Evolutionary conservation across 2,329 filamentous ascomycete genomes (phyloP).

Genomic region (Fusarium avenaceum): DNA sequence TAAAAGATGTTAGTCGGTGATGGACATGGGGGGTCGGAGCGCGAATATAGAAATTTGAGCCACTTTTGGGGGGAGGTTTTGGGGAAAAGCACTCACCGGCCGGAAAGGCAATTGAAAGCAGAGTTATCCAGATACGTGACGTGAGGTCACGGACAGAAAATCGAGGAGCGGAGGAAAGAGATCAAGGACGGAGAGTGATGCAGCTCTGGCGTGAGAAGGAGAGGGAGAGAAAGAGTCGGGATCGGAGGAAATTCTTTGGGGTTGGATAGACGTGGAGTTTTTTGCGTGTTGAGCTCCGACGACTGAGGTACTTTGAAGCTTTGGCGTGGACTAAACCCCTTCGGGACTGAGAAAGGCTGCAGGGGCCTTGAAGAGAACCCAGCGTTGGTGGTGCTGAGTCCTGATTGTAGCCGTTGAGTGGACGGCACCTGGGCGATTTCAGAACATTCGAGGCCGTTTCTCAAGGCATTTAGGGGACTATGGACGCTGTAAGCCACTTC

Average conservation of each 20-base stretch:
- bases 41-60: constrained; percentile 37
- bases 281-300: constrained; percentile 59
- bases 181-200: constrained; percentile 44
- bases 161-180: constrained; percentile 33
- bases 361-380: constrained; percentile 34
- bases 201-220: constrained; percentile 52
- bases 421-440: constrained; percentile 21
- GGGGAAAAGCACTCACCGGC: constrained; percentile 42
- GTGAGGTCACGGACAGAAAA: constrained; percentile 36
- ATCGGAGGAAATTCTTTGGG: constrained; percentile 56
- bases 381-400: constrained; percentile 25
- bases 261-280: constrained; percentile 55
- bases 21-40: constrained; percentile 32
- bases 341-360: constrained; percentile 38
- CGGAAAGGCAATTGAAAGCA: constrained; percentile 45
- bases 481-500: constrained; percentile 22
- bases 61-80: constrained; percentile 19
- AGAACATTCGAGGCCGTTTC: constrained; percentile 20
- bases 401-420: constrained; percentile 39
- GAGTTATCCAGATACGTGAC: constrained; percentile 41
- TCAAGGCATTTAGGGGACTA: constrained; percentile 18
- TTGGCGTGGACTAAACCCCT: constrained; percentile 49
- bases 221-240: constrained; percentile 51
- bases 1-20: constrained; percentile 40
- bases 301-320: constrained; percentile 53